Evolutionary conservation across 2,329 filamentous ascomycete species (phyloP).

Genomic region (Fusarium oxysporum): DNA sequence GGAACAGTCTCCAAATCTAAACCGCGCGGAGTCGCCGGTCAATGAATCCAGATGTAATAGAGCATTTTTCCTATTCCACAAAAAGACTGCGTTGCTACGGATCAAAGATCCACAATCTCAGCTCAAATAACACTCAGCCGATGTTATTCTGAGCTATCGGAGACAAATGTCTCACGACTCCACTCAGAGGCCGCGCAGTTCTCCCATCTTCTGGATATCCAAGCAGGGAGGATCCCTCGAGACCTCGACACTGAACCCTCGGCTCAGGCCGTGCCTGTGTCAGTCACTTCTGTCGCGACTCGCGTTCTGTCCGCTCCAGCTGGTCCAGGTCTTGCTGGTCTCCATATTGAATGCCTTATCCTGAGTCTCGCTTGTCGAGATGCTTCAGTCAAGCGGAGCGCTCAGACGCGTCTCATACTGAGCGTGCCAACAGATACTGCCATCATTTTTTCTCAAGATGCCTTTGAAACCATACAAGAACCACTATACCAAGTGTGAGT

Average conservation of each 20-base stretch:
- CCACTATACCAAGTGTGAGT: slow-evolving; percentile 7
- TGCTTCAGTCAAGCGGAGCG: slow-evolving; percentile 10
- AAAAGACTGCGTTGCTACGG: slow-evolving; percentile 34
- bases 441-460: neutral
- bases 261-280: slow-evolving; percentile 17
- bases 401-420: neutral
- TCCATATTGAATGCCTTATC: slow-evolving; percentile 21
- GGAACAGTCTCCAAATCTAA: neutral
- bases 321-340: slow-evolving; percentile 13
- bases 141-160: slow-evolving; percentile 33
- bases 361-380: slow-evolving; percentile 8
- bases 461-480: neutral
- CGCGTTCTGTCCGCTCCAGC: slow-evolving; percentile 13
- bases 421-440: slow-evolving; percentile 1
- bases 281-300: slow-evolving; percentile 14
- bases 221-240: slow-evolving; percentile 39
- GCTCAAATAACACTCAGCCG: slow-evolving; percentile 14
- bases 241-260: slow-evolving; percentile 6
- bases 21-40: slow-evolving; percentile 16
- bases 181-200: slow-evolving; percentile 31
- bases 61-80: slow-evolving; percentile 10
- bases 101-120: slow-evolving; percentile 25
- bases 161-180: slow-evolving; percentile 45
- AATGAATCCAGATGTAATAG: slow-evolving; percentile 11
- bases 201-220: slow-evolving; percentile 15